Conservation (phyloP, 345 rosid genomes). For the Salix suchowensis region DNA sequence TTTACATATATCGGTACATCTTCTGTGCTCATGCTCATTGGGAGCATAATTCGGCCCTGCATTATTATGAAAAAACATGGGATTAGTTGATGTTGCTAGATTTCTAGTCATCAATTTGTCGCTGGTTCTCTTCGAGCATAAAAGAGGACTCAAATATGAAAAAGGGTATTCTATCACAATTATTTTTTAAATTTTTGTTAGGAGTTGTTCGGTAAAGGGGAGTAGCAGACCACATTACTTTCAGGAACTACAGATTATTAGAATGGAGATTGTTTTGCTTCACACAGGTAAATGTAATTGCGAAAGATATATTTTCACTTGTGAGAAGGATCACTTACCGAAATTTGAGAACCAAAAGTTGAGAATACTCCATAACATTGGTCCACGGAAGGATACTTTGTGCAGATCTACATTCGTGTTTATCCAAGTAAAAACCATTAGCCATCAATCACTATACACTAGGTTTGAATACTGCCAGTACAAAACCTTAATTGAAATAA, state of each 20-base stretch:
- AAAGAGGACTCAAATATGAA: neutral
- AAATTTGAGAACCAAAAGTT: constrained; percentile 57
- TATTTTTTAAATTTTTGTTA: no score
- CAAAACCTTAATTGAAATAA: neutral
- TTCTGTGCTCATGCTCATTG: constrained; percentile 59
- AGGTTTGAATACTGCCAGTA: neutral
- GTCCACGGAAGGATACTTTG: constrained; percentile 59
- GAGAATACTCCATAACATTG: constrained; percentile 74
- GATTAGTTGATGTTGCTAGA: neutral
- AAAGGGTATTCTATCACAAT: neutral
- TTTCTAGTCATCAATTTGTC: neutral
- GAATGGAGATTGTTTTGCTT: neutral
- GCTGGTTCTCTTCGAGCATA: neutral
- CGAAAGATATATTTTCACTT: neutral
- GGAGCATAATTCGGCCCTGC: constrained; percentile 81
- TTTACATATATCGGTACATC: constrained; percentile 87
- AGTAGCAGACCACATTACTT: neutral
- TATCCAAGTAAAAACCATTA: constrained; percentile 10
- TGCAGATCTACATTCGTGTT: constrained; percentile 40
- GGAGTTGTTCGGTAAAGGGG: neutral
- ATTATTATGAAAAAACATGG: constrained; percentile 6
- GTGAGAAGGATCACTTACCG: constrained; percentile 34
- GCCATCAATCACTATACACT: constrained; percentile 8
- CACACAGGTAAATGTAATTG: neutral
- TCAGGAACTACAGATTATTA: neutral